These are phyloP conservation scores for Nicotiana otophora DNA, from an alignment of 257 asterid genomes.

Conservation along the genomic window DNA sequence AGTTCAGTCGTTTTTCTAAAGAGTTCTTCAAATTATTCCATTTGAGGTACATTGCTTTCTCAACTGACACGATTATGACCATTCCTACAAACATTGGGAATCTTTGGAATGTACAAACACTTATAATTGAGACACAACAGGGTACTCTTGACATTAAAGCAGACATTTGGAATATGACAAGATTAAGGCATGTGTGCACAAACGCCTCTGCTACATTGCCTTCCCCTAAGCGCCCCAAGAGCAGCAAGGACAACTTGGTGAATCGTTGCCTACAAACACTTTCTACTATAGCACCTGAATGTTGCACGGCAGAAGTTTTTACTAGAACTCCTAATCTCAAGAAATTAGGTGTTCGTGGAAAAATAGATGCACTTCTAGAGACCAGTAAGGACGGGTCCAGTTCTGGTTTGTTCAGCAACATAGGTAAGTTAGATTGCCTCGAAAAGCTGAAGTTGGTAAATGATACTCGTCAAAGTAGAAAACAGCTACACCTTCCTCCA, in stretches of 20 bases:
- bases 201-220: constrained; percentile 34
- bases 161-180: constrained; percentile 54
- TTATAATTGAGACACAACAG: constrained; percentile 36
- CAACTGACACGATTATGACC: constrained; percentile 26
- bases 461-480: constrained; percentile 12
- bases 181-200: constrained; percentile 42
- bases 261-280: constrained; percentile 36
- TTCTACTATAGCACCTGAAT: constrained; percentile 40
- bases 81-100: constrained; percentile 37
- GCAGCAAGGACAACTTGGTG: constrained; percentile 3
- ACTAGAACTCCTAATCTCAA: constrained; percentile 35
- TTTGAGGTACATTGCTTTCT: constrained; percentile 47
- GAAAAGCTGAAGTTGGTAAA: constrained; percentile 47
- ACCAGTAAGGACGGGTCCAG: constrained; percentile 8
- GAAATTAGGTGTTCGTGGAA: constrained; percentile 51
- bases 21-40: constrained; percentile 41
- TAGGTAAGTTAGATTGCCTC: constrained; percentile 28
- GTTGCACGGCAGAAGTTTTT: constrained; percentile 37
- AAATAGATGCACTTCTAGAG: constrained; percentile 28
- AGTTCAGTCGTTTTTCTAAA: constrained; percentile 36
- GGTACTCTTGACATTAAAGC: constrained; percentile 38
- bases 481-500: constrained; percentile 6
- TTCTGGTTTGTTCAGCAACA: constrained; percentile 26
- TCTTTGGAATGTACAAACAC: constrained; percentile 53
- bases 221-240: constrained; percentile 3